A percentile compares a stretch with the other conserved stretches of the same genome.
Conservation (phyloP, 73 alveolate species). For the Effrenium voratum region DNA sequence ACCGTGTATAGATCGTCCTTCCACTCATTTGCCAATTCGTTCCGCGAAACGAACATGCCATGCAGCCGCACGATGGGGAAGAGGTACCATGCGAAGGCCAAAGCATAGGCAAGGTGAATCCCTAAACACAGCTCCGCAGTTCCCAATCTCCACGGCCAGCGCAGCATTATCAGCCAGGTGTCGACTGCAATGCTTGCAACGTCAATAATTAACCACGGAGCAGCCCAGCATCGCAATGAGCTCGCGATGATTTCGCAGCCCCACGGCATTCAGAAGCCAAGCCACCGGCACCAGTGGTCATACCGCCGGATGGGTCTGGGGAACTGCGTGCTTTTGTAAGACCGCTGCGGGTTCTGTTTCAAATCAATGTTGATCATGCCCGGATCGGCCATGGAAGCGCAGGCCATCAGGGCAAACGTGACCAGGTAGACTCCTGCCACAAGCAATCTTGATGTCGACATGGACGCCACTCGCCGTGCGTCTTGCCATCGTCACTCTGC, state of each 20-base stretch:
- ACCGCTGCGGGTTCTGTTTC: not conserved
- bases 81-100: not conserved
- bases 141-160: not conserved
- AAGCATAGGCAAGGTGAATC: not conserved
- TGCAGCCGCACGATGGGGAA: not conserved
- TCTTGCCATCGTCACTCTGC: too few species aligned
- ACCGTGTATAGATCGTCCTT: not conserved
- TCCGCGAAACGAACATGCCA: not conserved
- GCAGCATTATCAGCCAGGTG: too few species aligned
- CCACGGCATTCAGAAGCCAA: not conserved
- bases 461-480: too few species aligned
- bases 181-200: too few species aligned
- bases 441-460: not conserved
- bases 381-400: not conserved
- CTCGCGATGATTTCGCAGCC: not conserved
- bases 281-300: not conserved
- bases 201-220: not conserved
- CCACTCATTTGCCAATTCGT: constrained; percentile 1
- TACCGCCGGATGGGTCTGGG: not conserved
- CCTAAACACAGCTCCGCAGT: not conserved
- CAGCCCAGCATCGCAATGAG: not conserved
- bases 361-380: not conserved
- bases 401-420: not conserved
- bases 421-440: not conserved
- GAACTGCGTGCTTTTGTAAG: not conserved